Percentiles rank a stretch among this genome's conserved stretches.
Evolutionary conservation across 208 protist species (phyloP).

Genomic region (Leishmania guyanensis): DNA sequence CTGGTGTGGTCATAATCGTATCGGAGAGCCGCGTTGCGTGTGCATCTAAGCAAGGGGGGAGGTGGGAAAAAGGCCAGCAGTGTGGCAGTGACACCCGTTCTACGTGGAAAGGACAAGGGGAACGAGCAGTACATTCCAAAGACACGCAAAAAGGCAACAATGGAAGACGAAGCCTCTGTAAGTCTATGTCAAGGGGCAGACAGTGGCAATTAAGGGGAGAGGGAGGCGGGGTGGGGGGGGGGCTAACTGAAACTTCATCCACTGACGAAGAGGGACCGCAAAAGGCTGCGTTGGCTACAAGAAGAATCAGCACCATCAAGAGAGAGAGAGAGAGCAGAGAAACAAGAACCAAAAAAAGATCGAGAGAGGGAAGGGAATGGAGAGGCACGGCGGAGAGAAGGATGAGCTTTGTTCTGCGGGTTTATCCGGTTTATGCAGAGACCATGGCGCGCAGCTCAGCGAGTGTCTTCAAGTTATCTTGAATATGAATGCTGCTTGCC

Average conservation of each 20-base stretch:
- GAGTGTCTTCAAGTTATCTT: conserved; percentile 50
- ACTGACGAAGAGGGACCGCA: neutral
- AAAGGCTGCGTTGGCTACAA: neutral
- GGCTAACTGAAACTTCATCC: neutral
- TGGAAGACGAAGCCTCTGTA: neutral
- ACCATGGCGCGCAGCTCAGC: conserved; percentile 50
- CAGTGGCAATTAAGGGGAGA: neutral
- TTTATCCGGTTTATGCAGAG: neutral
- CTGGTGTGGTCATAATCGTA: neutral
- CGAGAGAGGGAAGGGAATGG: neutral
- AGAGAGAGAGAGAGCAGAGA: neutral
- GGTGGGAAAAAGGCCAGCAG: neutral
- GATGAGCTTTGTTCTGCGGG: neutral
- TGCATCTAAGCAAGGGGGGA: neutral
- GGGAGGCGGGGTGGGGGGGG: neutral
- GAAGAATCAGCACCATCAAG: neutral
- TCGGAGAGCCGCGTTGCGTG: neutral
- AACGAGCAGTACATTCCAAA: neutral
- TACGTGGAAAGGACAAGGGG: neutral
- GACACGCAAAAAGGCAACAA: neutral
- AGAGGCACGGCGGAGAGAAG: neutral
- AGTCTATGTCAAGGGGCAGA: neutral
- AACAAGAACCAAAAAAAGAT: neutral
- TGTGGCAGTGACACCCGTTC: neutral
- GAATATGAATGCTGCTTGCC: conserved; percentile 41